These are phyloP conservation scores for Crotalaria pallida DNA, from an alignment of 306 rosid species.

Conservation along the genomic window DNA sequence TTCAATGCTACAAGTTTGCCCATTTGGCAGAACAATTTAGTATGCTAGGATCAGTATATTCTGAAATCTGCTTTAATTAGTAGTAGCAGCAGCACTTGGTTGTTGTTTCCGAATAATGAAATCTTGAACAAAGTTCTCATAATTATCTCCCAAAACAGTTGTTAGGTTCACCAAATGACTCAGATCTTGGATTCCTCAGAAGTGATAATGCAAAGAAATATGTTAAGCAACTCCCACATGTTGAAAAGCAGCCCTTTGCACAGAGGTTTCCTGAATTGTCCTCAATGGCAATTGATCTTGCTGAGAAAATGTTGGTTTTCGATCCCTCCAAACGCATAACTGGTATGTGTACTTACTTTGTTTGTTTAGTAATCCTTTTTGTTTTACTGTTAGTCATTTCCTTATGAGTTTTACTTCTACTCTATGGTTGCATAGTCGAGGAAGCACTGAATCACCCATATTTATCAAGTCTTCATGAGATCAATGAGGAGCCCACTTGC, in stretches of 20 bases:
- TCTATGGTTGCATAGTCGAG: constrained; percentile 49
- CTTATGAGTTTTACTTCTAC: constrained; percentile 8
- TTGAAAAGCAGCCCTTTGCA: constrained; percentile 65
- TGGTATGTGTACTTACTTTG: constrained; percentile 52
- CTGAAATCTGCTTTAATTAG: background rate
- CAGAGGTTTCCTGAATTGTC: constrained; percentile 59
- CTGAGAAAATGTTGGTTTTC: constrained; percentile 84
- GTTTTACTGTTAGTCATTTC: background rate
- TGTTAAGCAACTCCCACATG: constrained; percentile 76
- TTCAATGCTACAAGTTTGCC: background rate
- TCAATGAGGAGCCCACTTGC: constrained; percentile 93
- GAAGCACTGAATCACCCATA: constrained; percentile 92
- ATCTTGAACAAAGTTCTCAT: constrained; percentile 13
- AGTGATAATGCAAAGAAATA: constrained; percentile 93
- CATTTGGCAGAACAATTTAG: background rate
- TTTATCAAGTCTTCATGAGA: constrained; percentile 82
- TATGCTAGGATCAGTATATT: constrained; percentile 3
- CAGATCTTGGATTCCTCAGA: constrained; percentile 87
- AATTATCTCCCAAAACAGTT: constrained; percentile 41
- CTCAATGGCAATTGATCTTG: constrained; percentile 79
- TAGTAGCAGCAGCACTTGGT: background rate
- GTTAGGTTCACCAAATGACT: constrained; percentile 84
- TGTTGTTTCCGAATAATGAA: background rate
- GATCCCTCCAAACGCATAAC: constrained; percentile 90
- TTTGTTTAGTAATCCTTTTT: background rate